phyloP scores from a whole-genome alignment of 106 monocot species.

The Apostasia ramifera region DNA sequence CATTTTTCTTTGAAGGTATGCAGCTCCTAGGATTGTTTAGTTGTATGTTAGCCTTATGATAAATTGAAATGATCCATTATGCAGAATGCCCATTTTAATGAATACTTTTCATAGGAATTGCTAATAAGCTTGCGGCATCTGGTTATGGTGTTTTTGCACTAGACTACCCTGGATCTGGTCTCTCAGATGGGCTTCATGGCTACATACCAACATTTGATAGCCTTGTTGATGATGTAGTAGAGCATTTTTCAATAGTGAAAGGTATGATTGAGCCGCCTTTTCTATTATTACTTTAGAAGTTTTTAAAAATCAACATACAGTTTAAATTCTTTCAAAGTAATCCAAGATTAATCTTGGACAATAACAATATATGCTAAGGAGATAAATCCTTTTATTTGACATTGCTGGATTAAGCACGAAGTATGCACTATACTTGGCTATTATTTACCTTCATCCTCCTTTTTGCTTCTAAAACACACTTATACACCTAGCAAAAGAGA shows the following conservation, averaged over 20 bases:
- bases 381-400: too few species aligned
- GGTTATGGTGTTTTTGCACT: constrained; percentile 97
- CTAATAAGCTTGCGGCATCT: constrained; percentile 72
- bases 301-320: too few species aligned
- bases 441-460: too few species aligned
- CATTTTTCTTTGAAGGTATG: constrained; percentile 96
- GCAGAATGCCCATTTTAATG: background rate
- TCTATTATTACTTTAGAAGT: background rate
- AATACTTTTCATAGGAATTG: constrained; percentile 46
- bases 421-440: too few species aligned
- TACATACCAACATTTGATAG: constrained; percentile 79
- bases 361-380: too few species aligned
- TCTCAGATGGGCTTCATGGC: constrained; percentile 97
- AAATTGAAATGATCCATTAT: background rate
- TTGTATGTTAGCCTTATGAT: background rate
- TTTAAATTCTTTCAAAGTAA: too few species aligned
- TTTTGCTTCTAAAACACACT: too few species aligned
- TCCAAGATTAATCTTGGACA: too few species aligned
- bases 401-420: too few species aligned
- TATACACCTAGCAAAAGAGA: too few species aligned
- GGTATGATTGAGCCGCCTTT: constrained; percentile 27
- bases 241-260: constrained; percentile 86
- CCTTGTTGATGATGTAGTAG: constrained; percentile 72
- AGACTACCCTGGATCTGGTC: constrained; percentile 94
- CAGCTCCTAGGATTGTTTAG: background rate